Evolutionary conservation across 345 rosid species (phyloP), one percentile per base, ranked within the genome.

Genomic region (Hevea brasiliensis): DNA sequence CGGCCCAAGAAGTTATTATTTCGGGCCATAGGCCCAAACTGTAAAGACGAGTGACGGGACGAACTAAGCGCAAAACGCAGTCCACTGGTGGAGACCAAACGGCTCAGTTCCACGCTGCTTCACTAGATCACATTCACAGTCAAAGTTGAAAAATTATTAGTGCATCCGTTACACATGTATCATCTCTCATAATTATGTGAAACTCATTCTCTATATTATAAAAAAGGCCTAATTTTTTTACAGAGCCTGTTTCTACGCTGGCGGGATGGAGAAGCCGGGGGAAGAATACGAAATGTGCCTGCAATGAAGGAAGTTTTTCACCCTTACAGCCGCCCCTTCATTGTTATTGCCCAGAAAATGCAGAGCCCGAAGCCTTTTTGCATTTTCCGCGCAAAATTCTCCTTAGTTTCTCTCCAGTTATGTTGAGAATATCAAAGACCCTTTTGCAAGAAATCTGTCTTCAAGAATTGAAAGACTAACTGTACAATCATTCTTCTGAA

Each of bases 341-440:
- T 64, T 76, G 17, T 8, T 20, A 18, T 15, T 50, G 17, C 70
- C 71, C 23, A 9, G 44, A 6, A 65, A 23, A 41, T 29, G 65
- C 61, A 61, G 61, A 42, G 32, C 56, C 59, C 66, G 55, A 53
- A 62, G 59, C 41, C 81, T 72, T 20, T 76, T 72, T 81, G 68
- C 67, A 6, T 54, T 72, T 48, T 29, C 59, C 6, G 80, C 82
- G 20, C 70, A 78, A 48, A 54, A 50, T 64, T 86, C 85, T 61
- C 92, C 92, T 79, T 53, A 89, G 18, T 88, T 90, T 74, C 83
- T 90, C 4, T 92, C 90, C n/a, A 87, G 79, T 68, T 73, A 90
- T 75, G 85, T 88, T 14, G 82, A 84, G 48, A 74, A 84, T 35
- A 83, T 90, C 74, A 84, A 84, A 74, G 89, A 87, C 71, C 37